phyloP scores from a whole-genome alignment of 331 rosid genomes.

The Pyracantha coccinea region DNA sequence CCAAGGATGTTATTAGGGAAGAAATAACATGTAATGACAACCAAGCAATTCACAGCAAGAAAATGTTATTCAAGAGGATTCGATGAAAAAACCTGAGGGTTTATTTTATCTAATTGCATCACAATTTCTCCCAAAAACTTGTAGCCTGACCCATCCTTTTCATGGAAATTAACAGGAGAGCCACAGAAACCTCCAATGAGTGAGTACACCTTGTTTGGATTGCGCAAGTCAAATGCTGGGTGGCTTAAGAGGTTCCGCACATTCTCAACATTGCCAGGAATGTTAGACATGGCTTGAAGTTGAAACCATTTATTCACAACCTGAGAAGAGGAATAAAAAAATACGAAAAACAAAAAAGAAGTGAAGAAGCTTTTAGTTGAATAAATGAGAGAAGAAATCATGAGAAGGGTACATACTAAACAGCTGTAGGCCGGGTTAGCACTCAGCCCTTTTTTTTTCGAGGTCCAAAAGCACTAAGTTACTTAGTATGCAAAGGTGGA shows the following conservation, averaged over 20 bases:
- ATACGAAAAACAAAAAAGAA: neutral
- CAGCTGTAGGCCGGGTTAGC: neutral
- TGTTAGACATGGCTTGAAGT: conserved; percentile 87
- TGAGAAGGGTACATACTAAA: neutral
- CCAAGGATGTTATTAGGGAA: neutral
- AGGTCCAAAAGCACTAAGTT: neutral
- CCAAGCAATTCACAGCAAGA: neutral
- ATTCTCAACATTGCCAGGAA: conserved; percentile 76
- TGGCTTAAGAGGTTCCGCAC: conserved; percentile 67
- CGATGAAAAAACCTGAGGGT: conserved; percentile 68
- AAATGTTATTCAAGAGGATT: neutral
- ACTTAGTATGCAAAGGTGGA: neutral
- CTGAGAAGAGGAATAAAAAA: conserved; percentile 23
- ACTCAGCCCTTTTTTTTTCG: neutral
- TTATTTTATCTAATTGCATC: conserved; percentile 63
- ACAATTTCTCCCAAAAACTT: conserved; percentile 76
- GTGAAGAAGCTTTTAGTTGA: neutral
- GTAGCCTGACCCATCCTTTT: conserved; percentile 87
- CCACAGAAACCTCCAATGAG: conserved; percentile 96
- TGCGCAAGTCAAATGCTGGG: conserved; percentile 83
- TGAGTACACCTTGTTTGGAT: conserved; percentile 97
- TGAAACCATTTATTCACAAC: conserved; percentile 98
- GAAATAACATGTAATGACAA: neutral
- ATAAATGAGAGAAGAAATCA: neutral
- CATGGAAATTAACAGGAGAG: conserved; percentile 84